These are phyloP conservation scores for Metarhizium album DNA, from an alignment of 2,329 filamentous ascomycete genomes.

Conservation along the genomic window DNA sequence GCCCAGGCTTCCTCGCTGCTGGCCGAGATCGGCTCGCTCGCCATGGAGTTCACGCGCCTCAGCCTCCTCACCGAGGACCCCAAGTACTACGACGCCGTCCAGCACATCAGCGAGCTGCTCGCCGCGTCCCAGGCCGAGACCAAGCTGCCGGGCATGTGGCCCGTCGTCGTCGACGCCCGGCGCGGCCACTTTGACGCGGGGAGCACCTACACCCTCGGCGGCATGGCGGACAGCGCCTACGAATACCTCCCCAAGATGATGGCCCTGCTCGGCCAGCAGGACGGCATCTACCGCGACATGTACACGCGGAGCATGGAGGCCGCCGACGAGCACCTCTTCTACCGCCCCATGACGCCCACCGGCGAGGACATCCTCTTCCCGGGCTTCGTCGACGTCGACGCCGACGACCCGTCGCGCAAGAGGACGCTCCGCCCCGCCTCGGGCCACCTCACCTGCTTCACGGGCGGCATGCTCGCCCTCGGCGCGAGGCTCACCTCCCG, in stretches of 20 bases:
- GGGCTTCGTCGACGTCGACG: conserved; percentile 31
- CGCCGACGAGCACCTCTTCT: conserved; percentile 53
- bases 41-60: conserved; percentile 61
- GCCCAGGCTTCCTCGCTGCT: conserved; percentile 28
- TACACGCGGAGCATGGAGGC: conserved; percentile 51
- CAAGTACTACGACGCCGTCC: conserved; percentile 66
- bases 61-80: conserved; percentile 57
- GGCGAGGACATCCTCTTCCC: conserved; percentile 54
- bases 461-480: conserved; percentile 60
- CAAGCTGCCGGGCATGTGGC: conserved; percentile 64
- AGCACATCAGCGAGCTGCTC: conserved; percentile 56
- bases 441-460: conserved; percentile 33
- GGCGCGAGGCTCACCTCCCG: conserved; percentile 51
- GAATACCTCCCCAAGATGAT: conserved; percentile 54
- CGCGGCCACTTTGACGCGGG: conserved; percentile 31
- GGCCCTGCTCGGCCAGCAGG: conserved; percentile 51
- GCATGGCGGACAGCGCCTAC: conserved; percentile 43
- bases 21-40: conserved; percentile 55
- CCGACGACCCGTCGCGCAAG: conserved; percentile 26
- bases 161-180: conserved; percentile 49
- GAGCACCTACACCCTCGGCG: conserved; percentile 38
- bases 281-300: conserved; percentile 49
- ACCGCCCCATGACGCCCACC: conserved; percentile 54
- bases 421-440: neutral
- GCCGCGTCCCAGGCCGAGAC: conserved; percentile 57